Evolutionary conservation across 2,329 filamentous ascomycete genomes (phyloP).

Genomic region (Pseudocercospora fijiensis): DNA sequence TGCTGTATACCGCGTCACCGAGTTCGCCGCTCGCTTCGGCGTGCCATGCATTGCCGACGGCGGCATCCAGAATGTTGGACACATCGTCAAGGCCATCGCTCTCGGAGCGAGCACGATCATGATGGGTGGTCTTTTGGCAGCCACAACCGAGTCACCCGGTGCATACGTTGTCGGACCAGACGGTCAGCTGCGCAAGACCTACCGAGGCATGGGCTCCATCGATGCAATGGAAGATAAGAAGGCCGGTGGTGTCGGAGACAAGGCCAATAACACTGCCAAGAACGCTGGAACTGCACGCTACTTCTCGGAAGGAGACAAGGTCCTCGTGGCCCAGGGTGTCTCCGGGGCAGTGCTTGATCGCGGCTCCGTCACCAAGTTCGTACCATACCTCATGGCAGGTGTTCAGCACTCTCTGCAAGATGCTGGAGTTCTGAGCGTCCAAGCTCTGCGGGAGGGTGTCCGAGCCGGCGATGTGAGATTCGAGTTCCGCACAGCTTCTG

Average conservation of each 20-base stretch:
- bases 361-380: constrained; percentile 85
- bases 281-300: constrained; percentile 97
- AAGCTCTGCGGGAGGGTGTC: constrained; percentile 73
- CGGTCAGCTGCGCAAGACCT: constrained; percentile 97
- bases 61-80: constrained; percentile 96
- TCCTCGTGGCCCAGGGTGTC: constrained; percentile 95
- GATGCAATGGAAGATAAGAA: constrained; percentile 99
- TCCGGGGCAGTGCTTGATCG: constrained; percentile 80
- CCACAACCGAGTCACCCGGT: constrained; percentile 95
- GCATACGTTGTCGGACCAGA: constrained; percentile 95
- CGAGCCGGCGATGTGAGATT: constrained; percentile 76
- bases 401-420: constrained; percentile 98
- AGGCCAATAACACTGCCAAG: constrained; percentile 84
- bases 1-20: constrained; percentile 83
- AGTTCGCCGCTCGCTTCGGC: constrained; percentile 88
- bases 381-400: constrained; percentile 92
- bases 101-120: constrained; percentile 94
- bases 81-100: constrained; percentile 97
- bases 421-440: constrained; percentile 79
- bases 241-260: constrained; percentile 73
- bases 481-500: constrained; percentile 89
- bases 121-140: constrained; percentile 98
- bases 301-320: constrained; percentile 93
- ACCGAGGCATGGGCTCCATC: constrained; percentile 98
- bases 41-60: constrained; percentile 98